Evolutionary conservation across 192 early-diverging fungal genomes (phyloP).

Genomic region (Gorgonomyces haynaldii): DNA sequence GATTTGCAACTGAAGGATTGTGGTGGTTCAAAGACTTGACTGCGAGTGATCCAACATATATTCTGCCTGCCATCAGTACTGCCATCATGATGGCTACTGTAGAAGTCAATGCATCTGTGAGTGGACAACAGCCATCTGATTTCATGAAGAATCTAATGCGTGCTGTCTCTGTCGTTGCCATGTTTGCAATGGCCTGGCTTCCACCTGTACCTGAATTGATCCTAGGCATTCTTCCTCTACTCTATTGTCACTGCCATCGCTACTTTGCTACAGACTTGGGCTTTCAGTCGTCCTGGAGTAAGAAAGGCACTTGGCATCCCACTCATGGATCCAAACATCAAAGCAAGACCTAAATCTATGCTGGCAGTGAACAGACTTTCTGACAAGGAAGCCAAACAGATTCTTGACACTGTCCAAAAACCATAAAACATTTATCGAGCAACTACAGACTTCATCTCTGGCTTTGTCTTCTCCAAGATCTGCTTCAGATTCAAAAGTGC

Average conservation of each 20-base stretch:
- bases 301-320: too few species aligned
- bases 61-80: conserved; percentile 66
- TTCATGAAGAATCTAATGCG: not conserved
- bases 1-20: conserved; percentile 63
- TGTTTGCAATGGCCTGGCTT: too few species aligned
- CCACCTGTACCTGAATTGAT: not conserved
- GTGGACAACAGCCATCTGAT: not conserved
- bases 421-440: too few species aligned
- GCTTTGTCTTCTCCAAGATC: not conserved
- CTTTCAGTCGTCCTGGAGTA: too few species aligned
- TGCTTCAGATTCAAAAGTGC: not conserved
- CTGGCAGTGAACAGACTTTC: too few species aligned
- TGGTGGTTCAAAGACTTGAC: conserved; percentile 82
- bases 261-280: not conserved
- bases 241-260: not conserved
- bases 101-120: not conserved
- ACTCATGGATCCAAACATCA: too few species aligned
- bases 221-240: not conserved
- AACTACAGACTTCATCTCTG: too few species aligned
- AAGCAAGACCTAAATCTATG: too few species aligned
- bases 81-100: conserved; percentile 43
- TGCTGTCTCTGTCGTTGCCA: not conserved
- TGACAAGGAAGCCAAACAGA: too few species aligned
- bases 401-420: too few species aligned
- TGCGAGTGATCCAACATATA: conserved; percentile 63